phyloP scores from a whole-genome alignment of 805 yeast genomes.

The Citeromyces nyonsensis region DNA sequence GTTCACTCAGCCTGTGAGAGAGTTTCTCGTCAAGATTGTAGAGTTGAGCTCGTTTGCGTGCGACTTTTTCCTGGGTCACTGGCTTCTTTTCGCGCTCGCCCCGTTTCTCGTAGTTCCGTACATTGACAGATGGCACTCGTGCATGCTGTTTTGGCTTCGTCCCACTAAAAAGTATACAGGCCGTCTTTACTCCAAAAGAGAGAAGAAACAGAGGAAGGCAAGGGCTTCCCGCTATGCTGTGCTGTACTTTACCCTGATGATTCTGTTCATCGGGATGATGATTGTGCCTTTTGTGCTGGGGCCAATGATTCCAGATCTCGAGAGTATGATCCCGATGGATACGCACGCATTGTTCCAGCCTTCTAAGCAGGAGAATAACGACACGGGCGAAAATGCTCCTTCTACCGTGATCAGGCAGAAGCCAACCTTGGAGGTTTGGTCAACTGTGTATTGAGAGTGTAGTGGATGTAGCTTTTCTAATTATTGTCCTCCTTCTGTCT shows the following conservation, averaged over 20 bases:
- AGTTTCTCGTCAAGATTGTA: conserved; percentile 24
- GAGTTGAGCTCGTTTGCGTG: conserved; percentile 29
- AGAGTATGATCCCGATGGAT: conserved; percentile 5
- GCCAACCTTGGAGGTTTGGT: conserved; percentile 1
- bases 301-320: conserved; percentile 25
- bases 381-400: conserved; percentile 48
- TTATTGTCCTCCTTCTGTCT: no score
- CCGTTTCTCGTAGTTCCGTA: conserved; percentile 28
- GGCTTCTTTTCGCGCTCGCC: conserved; percentile 19
- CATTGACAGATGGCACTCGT: conserved; percentile 29
- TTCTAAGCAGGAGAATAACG: conserved; percentile 41
- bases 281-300: conserved; percentile 24
- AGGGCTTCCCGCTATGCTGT: conserved; percentile 27
- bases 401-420: conserved; percentile 14
- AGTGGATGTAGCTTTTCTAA: no score
- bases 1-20: conserved; percentile 28
- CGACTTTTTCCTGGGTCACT: conserved; percentile 31
- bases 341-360: conserved; percentile 39
- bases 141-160: conserved; percentile 32
- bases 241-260: conserved; percentile 24
- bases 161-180: conserved; percentile 19
- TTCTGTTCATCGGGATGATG: conserved; percentile 15
- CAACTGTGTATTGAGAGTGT: conserved; percentile 1
- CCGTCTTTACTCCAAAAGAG: conserved; percentile 22
- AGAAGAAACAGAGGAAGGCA: conserved; percentile 20